A percentile compares a stretch with the other conserved stretches of the same genome.
Conservation (phyloP, 805 yeast genomes). For the Myxozyma vanderwaltii region DNA sequence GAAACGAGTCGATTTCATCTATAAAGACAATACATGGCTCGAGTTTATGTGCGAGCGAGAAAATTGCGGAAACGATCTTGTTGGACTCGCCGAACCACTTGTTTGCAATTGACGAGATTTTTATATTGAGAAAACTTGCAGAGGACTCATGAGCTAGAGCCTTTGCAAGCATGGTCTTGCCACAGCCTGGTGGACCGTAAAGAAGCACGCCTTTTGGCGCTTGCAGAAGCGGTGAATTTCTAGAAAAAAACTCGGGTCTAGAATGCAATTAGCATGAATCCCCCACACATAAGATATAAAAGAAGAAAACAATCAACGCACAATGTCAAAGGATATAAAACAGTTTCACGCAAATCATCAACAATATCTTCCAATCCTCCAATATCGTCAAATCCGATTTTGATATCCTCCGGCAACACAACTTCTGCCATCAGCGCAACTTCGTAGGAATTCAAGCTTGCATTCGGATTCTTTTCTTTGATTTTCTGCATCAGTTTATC, state of each 20-base stretch:
- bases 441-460: conserved; percentile 72
- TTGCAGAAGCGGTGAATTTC: conserved; percentile 67
- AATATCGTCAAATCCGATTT: conserved; percentile 73
- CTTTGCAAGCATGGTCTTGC: conserved; percentile 95
- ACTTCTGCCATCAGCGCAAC: conserved; percentile 73
- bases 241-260: conserved; percentile 70
- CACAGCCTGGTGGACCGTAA: conserved; percentile 97
- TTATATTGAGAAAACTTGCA: conserved; percentile 85
- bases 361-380: conserved; percentile 86
- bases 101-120: conserved; percentile 94
- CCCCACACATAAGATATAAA: background rate
- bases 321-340: conserved; percentile 75
- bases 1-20: conserved; percentile 93
- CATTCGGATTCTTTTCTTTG: background rate
- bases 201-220: conserved; percentile 94
- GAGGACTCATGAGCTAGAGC: conserved; percentile 90
- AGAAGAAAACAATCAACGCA: conserved; percentile 8
- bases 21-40: conserved; percentile 94
- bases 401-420: conserved; percentile 81
- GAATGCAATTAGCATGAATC: background rate
- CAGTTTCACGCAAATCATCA: conserved; percentile 84
- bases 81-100: conserved; percentile 98
- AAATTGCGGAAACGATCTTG: conserved; percentile 89
- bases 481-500: background rate
- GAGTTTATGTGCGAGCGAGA: conserved; percentile 82